Conservation (phyloP, 305 asterid genomes). For the Fraxinus velutina region DNA sequence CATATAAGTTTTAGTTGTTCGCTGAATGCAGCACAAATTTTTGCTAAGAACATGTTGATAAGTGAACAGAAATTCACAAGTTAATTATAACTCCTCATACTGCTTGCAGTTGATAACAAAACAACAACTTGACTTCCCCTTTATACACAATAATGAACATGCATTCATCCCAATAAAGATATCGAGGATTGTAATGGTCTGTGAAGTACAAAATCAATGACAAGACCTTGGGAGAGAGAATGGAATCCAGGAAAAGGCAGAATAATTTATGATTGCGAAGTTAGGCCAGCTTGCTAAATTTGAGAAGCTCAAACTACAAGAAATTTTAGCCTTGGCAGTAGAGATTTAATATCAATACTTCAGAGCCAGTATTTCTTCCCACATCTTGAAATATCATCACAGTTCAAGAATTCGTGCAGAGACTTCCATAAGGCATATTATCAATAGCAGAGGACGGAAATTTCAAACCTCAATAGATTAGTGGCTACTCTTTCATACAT, state of each 20-base stretch:
- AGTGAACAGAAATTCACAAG: conserved; percentile 8
- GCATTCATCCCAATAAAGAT: conserved; percentile 6
- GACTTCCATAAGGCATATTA: not conserved
- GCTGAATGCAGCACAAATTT: not conserved
- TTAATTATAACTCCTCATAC: not conserved
- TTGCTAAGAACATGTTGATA: not conserved
- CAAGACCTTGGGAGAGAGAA: not conserved
- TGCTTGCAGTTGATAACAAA: not conserved
- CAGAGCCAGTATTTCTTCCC: conserved; percentile 8
- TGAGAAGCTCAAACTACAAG: conserved; percentile 11
- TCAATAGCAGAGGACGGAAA: conserved; percentile 16
- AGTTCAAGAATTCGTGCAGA: conserved; percentile 8
- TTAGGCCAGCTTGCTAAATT: conserved; percentile 20
- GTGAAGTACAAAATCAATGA: conserved; percentile 5
- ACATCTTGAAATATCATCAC: not conserved
- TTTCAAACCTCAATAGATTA: not conserved
- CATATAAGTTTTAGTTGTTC: not conserved
- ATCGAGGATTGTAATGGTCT: conserved; percentile 12
- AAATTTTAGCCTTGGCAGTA: not conserved
- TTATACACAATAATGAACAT: not conserved
- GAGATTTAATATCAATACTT: conserved; percentile 4
- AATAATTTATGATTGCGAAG: conserved; percentile 10
- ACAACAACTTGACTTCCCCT: conserved; percentile 6
- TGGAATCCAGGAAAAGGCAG: not conserved
- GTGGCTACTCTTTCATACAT: not conserved